phyloP scores from a whole-genome alignment of 1,284 basidiomycete species.

The Porphyrellus sp. region DNA sequence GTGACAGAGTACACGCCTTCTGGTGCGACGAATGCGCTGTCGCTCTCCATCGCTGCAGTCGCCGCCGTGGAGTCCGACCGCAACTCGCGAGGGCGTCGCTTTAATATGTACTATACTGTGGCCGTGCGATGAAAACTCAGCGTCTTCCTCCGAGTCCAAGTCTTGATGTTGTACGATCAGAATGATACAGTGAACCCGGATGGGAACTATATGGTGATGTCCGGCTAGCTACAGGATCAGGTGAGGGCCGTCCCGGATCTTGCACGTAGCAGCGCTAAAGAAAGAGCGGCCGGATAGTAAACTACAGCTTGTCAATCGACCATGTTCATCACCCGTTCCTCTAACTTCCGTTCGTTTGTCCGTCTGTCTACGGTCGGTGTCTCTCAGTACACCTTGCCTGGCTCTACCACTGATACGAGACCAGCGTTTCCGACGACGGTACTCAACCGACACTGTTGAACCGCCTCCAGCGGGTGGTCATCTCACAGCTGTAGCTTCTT shows the following conservation, averaged over 20 bases:
- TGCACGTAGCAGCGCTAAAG: conserved; percentile 11
- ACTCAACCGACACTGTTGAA: conserved; percentile 44
- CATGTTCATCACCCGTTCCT: conserved; percentile 17
- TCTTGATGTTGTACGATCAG: background rate
- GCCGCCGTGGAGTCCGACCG: conserved; percentile 14
- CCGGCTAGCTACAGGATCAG: background rate
- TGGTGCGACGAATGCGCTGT: conserved; percentile 77
- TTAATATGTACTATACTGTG: background rate
- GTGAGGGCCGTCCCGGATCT: conserved; percentile 27
- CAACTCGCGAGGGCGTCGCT: conserved; percentile 13
- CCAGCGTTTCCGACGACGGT: conserved; percentile 36
- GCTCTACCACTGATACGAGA: background rate
- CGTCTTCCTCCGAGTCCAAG: background rate
- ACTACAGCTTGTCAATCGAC: conserved; percentile 17
- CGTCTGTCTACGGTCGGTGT: conserved; percentile 24
- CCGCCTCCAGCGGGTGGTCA: conserved; percentile 74
- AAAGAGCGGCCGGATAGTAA: background rate
- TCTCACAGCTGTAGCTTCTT: conserved; percentile 64
- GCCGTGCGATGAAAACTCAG: background rate
- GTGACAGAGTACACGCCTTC: conserved; percentile 83
- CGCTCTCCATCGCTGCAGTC: conserved; percentile 61
- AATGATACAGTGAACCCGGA: background rate
- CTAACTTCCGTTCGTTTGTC: conserved; percentile 16
- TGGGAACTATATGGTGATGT: background rate
- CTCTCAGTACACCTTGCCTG: background rate